Base-by-base conservation (phyloP, 495 filamentous ascomycete species). In the Penicillium dipodomyicola region DNA sequence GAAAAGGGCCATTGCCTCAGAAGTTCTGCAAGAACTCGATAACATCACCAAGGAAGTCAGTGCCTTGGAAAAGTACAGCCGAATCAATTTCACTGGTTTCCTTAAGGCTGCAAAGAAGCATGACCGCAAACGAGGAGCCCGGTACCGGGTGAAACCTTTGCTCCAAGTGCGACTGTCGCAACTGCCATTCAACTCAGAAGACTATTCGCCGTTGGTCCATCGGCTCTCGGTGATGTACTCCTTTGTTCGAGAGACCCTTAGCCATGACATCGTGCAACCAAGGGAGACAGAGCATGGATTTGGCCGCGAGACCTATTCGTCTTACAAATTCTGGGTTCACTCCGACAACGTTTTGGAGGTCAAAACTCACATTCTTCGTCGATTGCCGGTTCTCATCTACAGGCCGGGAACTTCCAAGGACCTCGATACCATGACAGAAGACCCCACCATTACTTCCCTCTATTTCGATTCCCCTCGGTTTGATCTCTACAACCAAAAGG, bases 71-170 rank as follows among this genome's bases (percentile, higher is more conserved):
- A 96, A 92, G 68, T 98, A 92, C 73, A 94, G 90, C 67, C 90
- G 88, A 23, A 86, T 96, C 72, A 98, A 98, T 71, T 98, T 96
- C 72, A 96, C 95, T 10, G 95, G 92, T 30, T 96, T 97, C 69
- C 80, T 97, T 61, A 98, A 98, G 77, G 95, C 96, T 25, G 91
- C 88, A 23, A 98, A 98, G 82, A 98, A 98, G 71, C 94, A 98
- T 73, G 94, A 98, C 67, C 87, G 94, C 46, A 93, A 90, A 70
- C 85, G 91, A 46, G 92, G 87, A 49, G 83, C 72, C 66, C 81
- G 74, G 10, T 97, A 96, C 73, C 90, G 87, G 65, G 90, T 98
- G 51, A 84, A 89, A 55, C 91, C 94, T 20, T 82, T 97, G 74
- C 80, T 97, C 65, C 89, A 96, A 67, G 87, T 97, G 56, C 89